Evolutionary conservation across 305 asterid genomes (phyloP).

Genomic region (Fraxinus xanthoxyloides): DNA sequence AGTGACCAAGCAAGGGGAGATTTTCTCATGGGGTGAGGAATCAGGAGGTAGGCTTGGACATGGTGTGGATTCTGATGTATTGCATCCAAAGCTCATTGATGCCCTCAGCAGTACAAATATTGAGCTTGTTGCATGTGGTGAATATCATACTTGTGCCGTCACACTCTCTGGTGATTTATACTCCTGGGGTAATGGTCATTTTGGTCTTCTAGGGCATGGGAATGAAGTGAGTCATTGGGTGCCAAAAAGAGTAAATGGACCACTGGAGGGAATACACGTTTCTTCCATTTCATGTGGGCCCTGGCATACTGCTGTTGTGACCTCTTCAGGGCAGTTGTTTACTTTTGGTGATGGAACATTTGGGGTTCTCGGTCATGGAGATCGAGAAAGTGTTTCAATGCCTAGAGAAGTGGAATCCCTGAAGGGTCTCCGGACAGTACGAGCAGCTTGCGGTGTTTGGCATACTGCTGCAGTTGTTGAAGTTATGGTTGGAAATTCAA

Average conservation of each 20-base stretch:
- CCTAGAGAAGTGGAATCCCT: constrained; percentile 89
- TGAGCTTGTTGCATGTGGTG: constrained; percentile 89
- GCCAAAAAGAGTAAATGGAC: constrained; percentile 77
- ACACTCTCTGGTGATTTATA: constrained; percentile 84
- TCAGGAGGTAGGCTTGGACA: constrained; percentile 93
- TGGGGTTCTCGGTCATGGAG: constrained; percentile 94
- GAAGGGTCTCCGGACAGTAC: constrained; percentile 82
- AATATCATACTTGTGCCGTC: constrained; percentile 80
- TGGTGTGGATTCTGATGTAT: constrained; percentile 85
- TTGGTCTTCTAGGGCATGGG: constrained; percentile 88
- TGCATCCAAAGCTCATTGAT: constrained; percentile 79
- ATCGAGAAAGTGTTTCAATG: constrained; percentile 56
- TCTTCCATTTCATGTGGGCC: constrained; percentile 88
- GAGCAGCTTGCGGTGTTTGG: constrained; percentile 91
- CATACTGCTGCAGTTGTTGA: constrained; percentile 96
- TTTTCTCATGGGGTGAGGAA: constrained; percentile 92
- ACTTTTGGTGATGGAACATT: constrained; percentile 93
- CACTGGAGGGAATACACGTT: constrained; percentile 80
- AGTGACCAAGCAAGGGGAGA: constrained; percentile 87
- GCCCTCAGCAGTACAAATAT: constrained; percentile 61
- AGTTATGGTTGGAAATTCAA: constrained; percentile 82
- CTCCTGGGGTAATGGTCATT: constrained; percentile 94
- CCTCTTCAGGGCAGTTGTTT: constrained; percentile 86
- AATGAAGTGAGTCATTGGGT: constrained; percentile 91
- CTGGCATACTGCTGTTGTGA: constrained; percentile 93